Evolutionary conservation across 345 rosid genomes (phyloP), one percentile per base, ranked within the genome.

Genomic region (Eucalyptus viminalis): DNA sequence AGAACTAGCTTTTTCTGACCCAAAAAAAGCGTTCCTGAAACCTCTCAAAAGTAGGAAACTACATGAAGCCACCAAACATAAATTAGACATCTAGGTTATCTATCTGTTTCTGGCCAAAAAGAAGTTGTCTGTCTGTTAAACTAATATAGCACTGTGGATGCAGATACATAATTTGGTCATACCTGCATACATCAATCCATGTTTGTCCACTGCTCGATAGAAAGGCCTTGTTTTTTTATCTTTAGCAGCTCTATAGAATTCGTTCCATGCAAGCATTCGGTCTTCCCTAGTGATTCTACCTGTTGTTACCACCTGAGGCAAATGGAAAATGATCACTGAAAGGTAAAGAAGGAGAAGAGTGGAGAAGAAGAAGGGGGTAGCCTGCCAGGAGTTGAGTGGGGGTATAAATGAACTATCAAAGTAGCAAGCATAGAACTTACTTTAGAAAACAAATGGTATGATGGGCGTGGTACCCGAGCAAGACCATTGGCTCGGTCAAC

Each of bases 131-230:
- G 88, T 56, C 69, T 45, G 37, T 81, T 76, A 21, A 49, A 62
- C 10, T 86, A 49, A 27, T 51, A 87, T 56, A 43, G 67, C 50
- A 24, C 49, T 45, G 88, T n/a, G 72, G 62, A 72, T 37, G 37
- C 80, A 31, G 45, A 43, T 50, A 40, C 47, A 89, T 25, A 87
- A 21, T n/a, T 5, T 89, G 54, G 83, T 40, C 83, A 40, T 93
- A 97, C 99, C 99, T 95, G 99, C 98, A 91, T 96, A 96, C 99
- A 97, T 97, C 49, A 97, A 93, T 92, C 98, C 96, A 72, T 72
- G 83, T 85, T 96, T 94, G 91, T 96, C 90, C 86, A 93, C 96
- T 14, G 93, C 97, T 49, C 99, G 94, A 92, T 93, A 96, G 91
- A 97, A 97, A 80, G 99, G 97, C 47, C 98, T 92, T 50, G 91